These are phyloP conservation scores for Camellia sinensis DNA, from an alignment of 148 eudicot genomes.

Conservation along the genomic window DNA sequence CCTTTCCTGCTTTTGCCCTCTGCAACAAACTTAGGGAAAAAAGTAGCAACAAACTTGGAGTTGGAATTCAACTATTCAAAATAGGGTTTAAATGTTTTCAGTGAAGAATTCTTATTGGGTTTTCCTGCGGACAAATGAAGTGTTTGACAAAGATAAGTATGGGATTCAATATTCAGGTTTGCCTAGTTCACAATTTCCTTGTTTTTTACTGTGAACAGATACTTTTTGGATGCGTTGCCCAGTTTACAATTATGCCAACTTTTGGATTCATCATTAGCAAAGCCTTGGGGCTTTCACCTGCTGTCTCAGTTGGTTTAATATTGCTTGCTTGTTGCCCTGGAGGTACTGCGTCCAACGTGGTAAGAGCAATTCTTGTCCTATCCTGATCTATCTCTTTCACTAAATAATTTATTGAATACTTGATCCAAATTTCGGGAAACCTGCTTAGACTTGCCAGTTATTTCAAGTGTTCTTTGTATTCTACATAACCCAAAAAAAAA, in stretches of 20 bases:
- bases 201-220: slow-evolving; percentile 33
- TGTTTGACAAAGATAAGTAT: background rate
- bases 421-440: background rate
- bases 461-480: too few species aligned
- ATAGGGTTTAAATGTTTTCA: background rate
- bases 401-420: background rate
- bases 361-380: slow-evolving; percentile 26
- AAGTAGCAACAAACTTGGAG: background rate
- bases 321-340: slow-evolving; percentile 74
- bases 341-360: slow-evolving; percentile 86
- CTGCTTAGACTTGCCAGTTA: background rate
- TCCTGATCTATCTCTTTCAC: background rate
- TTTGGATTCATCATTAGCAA: slow-evolving; percentile 47
- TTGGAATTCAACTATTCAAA: background rate
- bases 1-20: background rate
- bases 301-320: slow-evolving; percentile 62
- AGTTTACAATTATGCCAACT: slow-evolving; percentile 70
- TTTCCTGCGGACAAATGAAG: background rate
- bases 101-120: background rate
- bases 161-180: background rate
- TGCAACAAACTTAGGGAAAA: background rate
- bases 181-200: background rate
- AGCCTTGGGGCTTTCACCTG: slow-evolving; percentile 52
- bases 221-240: slow-evolving; percentile 61
- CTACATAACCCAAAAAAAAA: too few species aligned